Evolutionary conservation across 2,329 filamentous ascomycete species (phyloP).

Genomic region (Bimuria novae-zelandiae): DNA sequence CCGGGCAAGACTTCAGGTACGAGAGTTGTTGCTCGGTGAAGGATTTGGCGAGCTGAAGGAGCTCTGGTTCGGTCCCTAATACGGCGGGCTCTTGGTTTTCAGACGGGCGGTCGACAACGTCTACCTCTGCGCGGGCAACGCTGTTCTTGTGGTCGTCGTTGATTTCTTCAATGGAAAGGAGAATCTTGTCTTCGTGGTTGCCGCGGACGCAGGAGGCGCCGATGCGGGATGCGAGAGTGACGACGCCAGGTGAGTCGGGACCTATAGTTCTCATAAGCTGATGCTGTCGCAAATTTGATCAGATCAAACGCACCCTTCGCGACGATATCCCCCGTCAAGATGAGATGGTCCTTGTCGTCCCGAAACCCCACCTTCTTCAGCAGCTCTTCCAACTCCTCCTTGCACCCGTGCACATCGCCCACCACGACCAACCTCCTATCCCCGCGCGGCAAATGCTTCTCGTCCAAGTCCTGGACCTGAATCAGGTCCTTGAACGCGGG

Average conservation of each 20-base stretch:
- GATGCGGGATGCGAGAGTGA: conserved; percentile 73
- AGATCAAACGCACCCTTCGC: conserved; percentile 62
- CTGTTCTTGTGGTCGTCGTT: conserved; percentile 23
- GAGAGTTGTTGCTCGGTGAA: conserved; percentile 63
- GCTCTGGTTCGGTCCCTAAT: conserved; percentile 43
- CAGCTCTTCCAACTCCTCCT: conserved; percentile 62
- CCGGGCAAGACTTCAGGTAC: conserved; percentile 73
- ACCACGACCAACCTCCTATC: conserved; percentile 74
- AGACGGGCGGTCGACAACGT: background rate
- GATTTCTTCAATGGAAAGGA: conserved; percentile 64
- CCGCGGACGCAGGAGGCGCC: conserved; percentile 83
- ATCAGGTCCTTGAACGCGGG: conserved; percentile 57
- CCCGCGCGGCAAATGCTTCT: conserved; percentile 50
- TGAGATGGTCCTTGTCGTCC: conserved; percentile 55
- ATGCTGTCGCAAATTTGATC: background rate
- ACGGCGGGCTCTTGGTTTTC: conserved; percentile 20
- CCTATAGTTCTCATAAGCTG: conserved; percentile 43
- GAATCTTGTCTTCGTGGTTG: conserved; percentile 87
- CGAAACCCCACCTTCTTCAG: conserved; percentile 70
- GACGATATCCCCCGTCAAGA: conserved; percentile 55
- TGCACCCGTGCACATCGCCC: conserved; percentile 92
- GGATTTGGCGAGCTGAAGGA: conserved; percentile 61
- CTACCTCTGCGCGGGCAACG: conserved; percentile 31
- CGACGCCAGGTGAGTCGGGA: conserved; percentile 77
- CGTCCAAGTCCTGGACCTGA: conserved; percentile 56